Evolutionary conservation across 345 rosid genomes (phyloP).

Genomic region (Hibiscus trionum): DNA sequence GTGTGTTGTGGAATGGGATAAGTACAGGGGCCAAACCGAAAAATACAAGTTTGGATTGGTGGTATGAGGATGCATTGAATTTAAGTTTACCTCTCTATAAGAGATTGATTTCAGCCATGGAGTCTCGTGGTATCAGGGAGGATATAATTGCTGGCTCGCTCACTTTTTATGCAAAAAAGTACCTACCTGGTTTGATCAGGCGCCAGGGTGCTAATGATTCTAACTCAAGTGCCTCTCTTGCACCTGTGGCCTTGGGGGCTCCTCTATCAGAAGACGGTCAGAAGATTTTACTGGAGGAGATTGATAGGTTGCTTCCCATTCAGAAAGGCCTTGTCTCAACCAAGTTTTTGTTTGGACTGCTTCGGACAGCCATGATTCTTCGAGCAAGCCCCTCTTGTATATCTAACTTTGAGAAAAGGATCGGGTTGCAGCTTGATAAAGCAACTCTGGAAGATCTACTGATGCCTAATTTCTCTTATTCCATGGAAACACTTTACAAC

Average conservation of each 20-base stretch:
- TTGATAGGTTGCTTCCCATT: slow-evolving; percentile 58
- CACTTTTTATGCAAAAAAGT: slow-evolving; percentile 60
- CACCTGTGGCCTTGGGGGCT: slow-evolving; percentile 42
- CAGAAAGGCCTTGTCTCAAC: slow-evolving; percentile 74
- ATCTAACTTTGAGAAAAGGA: slow-evolving; percentile 68
- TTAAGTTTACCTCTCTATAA: slow-evolving; percentile 72
- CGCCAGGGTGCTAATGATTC: slow-evolving; percentile 61
- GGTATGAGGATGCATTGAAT: slow-evolving; percentile 84
- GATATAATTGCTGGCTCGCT: slow-evolving; percentile 78
- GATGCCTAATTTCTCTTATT: slow-evolving; percentile 15
- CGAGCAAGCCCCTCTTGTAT: slow-evolving; percentile 58
- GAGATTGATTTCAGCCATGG: slow-evolving; percentile 69
- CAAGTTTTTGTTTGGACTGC: slow-evolving; percentile 78
- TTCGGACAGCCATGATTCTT: slow-evolving; percentile 66
- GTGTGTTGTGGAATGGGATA: slow-evolving; percentile 94
- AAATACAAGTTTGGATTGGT: slow-evolving; percentile 77
- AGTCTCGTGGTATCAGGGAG: slow-evolving; percentile 60
- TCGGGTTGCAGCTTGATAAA: slow-evolving; percentile 95
- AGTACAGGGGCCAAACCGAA: slow-evolving; percentile 87
- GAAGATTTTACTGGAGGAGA: slow-evolving; percentile 65
- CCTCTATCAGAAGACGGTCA: slow-evolving; percentile 80
- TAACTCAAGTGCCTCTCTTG: slow-evolving; percentile 52
- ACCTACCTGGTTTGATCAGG: slow-evolving; percentile 78
- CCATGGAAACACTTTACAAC: slow-evolving; percentile 92
- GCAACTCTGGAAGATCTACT: slow-evolving; percentile 84